Conservation (phyloP, 2,329 filamentous ascomycete genomes). For the Rutstroemia sp. region DNA sequence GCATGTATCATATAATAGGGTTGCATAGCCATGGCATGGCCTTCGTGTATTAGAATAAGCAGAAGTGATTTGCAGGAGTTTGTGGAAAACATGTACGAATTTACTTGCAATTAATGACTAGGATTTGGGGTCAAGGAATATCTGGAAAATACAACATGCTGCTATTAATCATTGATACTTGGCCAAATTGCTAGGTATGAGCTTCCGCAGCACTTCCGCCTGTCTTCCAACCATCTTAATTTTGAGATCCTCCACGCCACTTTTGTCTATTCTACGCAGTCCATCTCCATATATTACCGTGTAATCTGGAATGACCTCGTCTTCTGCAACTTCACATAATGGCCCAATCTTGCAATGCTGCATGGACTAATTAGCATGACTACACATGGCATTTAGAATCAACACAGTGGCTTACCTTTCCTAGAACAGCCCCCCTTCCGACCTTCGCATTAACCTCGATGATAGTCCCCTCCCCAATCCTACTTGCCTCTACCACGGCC, state of each 20-base stretch:
- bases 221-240: constrained; percentile 59
- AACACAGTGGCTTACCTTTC: constrained; percentile 43
- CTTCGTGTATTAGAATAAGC: constrained; percentile 17
- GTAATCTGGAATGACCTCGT: constrained; percentile 54
- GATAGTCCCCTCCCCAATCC: constrained; percentile 45
- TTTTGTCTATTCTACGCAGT: constrained; percentile 48
- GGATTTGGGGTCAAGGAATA: not conserved
- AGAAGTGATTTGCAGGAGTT: not conserved
- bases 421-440: constrained; percentile 53
- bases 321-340: constrained; percentile 49
- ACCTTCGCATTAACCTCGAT: constrained; percentile 55
- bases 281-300: constrained; percentile 65
- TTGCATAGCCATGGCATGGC: constrained; percentile 21
- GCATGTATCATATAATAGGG: constrained; percentile 25
- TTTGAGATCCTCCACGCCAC: constrained; percentile 54
- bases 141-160: not conserved
- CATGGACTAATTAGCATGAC: constrained; percentile 2
- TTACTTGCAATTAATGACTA: not conserved
- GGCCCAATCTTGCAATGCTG: constrained; percentile 67
- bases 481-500: constrained; percentile 47
- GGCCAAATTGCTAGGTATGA: constrained; percentile 54
- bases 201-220: constrained; percentile 56
- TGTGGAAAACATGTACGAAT: constrained; percentile 9
- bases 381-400: not conserved
- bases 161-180: constrained; percentile 26